Evolutionary conservation across 768 basidiomycete genomes (phyloP).

Genomic region (Kwoniella sp.): DNA sequence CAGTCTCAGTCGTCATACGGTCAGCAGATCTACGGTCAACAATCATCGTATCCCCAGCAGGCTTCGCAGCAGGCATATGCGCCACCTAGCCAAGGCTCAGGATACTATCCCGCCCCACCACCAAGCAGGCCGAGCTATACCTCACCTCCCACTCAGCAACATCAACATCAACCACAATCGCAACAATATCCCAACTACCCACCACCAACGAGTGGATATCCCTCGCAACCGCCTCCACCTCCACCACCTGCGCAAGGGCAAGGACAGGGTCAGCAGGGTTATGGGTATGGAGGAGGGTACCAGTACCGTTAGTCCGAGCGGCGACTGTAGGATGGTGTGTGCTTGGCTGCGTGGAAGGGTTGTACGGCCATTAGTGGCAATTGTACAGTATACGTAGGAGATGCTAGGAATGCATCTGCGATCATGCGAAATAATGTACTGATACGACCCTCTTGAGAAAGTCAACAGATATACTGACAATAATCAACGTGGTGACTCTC

Average conservation of each 20-base stretch:
- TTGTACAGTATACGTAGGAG: too few relatives aligned
- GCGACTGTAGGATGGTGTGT: too few relatives aligned
- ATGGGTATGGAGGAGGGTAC: slow-evolving; percentile 27
- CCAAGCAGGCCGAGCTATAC: slow-evolving; percentile 20
- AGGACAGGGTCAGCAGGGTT: slow-evolving; percentile 11
- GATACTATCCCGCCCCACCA: slow-evolving; percentile 21
- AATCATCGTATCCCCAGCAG: slow-evolving; percentile 16
- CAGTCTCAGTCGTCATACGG: slow-evolving; percentile 8
- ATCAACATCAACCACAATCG: neutral
- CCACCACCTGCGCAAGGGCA: neutral
- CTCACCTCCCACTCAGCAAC: slow-evolving; percentile 25
- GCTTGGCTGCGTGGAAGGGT: too few relatives aligned
- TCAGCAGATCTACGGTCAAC: slow-evolving; percentile 12
- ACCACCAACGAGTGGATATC: slow-evolving; percentile 27
- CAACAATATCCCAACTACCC: slow-evolving; percentile 29
- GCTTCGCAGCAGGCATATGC: slow-evolving; percentile 1
- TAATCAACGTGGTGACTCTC: too few relatives aligned
- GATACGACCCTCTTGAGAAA: too few relatives aligned
- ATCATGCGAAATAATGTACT: too few relatives aligned
- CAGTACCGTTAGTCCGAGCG: slow-evolving; percentile 14
- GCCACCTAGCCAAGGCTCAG: slow-evolving; percentile 8
- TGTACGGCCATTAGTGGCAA: too few relatives aligned
- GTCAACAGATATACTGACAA: too few relatives aligned
- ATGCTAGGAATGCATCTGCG: too few relatives aligned
- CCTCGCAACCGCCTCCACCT: slow-evolving; percentile 20